Base-by-base conservation (phyloP, 1,284 basidiomycete genomes). In the Rhodotorula sp. region DNA sequence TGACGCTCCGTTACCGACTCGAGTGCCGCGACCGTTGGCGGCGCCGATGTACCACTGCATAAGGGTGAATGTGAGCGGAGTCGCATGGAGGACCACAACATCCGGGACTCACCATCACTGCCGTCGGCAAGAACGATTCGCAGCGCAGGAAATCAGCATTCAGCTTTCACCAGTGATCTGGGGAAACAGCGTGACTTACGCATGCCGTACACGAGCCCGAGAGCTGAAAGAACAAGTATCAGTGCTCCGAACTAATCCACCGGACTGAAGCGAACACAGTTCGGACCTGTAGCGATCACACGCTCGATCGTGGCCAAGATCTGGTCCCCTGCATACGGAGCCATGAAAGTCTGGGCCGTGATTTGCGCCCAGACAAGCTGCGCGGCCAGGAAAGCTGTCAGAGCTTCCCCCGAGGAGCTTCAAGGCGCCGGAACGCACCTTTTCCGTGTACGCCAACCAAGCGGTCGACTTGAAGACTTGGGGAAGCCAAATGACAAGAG, bases 321-420 rank as follows among this genome's bases (percentile, higher is more conserved):
- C 77, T 88, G 87, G 76, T 89, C 87, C 12, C 87, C 86, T 0
- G 85, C 84, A 69, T 85, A 87, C 18, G 89, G 83, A 55, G 86
- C 87, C 61, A 89, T 75, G 2, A 86, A 86, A 0, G 64, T 69
- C 61, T 43, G 19, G 2, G 19, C 5, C 87, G 88, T 89, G 78
- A 89, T 88, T 66, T 88, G 79, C 14, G 64, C 56, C 64, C 64
- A 66, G 18, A 61, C 47, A 19, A 16, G 23, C 34, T 45, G 50
- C 6, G 21, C 5, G 38, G 12, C 12, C 38, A 34, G n/a, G 23
- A 15, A 15, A 34, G 47, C 60, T 61, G 60, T 26, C 7, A 19
- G 7, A 34, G 5, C 38, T 38, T 38, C 12, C 12, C 12, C 38
- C 1, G 8, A 38, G 12, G 38, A 21, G 16, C 18, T 26, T 31